Conservation (phyloP, 805 yeast genomes). For the Suhomyces pyralidae region DNA sequence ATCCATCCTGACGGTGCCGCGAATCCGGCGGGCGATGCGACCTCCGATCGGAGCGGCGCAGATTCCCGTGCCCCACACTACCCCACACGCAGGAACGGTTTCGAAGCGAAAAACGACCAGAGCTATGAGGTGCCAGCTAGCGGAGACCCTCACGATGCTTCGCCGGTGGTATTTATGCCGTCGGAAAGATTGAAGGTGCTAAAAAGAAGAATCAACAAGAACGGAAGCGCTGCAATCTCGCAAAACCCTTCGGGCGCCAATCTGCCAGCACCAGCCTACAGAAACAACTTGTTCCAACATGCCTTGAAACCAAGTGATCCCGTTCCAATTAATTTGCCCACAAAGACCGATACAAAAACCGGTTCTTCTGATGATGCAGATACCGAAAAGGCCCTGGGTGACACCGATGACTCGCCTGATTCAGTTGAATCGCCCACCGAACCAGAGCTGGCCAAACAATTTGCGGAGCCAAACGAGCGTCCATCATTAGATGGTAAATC, state of each 20-base stretch:
- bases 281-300: constrained; percentile 14
- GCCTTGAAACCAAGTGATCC: constrained; percentile 21
- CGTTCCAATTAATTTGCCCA: constrained; percentile 8
- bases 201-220: constrained; percentile 16
- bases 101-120: neutral
- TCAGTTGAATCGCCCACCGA: constrained; percentile 7
- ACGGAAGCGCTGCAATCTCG: neutral
- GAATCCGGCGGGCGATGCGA: neutral
- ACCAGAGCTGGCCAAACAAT: neutral
- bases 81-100: neutral
- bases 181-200: constrained; percentile 23
- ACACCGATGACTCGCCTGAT: constrained; percentile 1
- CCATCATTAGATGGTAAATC: constrained; percentile 1
- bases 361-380: constrained; percentile 1
- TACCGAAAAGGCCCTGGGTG: neutral
- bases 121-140: neutral
- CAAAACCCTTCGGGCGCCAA: neutral
- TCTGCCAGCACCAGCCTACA: constrained; percentile 1
- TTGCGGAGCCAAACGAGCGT: neutral
- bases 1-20: neutral
- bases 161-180: constrained; percentile 19
- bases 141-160: neutral
- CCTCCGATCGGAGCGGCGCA: neutral
- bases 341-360: neutral
- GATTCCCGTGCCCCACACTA: neutral